Evolutionary conservation across 169 alveolate species (phyloP).

Genomic region (Cyclospora cayetanensis): DNA sequence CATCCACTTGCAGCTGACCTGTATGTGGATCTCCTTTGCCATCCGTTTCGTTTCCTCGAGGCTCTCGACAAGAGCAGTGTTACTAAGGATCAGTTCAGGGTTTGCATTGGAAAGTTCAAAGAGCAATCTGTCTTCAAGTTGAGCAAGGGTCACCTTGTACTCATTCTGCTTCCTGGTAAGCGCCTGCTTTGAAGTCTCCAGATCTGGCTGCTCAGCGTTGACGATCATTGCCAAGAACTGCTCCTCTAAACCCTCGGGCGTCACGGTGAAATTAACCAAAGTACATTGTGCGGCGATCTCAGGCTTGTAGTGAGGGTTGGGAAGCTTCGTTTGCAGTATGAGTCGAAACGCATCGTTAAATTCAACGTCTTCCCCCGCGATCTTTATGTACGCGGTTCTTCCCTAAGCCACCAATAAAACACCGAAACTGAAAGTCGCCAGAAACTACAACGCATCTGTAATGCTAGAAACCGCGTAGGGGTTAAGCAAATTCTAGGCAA

Average conservation of each 20-base stretch:
- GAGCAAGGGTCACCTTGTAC: slow-evolving; percentile 91
- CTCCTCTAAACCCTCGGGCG: slow-evolving; percentile 97
- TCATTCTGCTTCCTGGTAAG: slow-evolving; percentile 94
- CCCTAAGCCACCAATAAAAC: slow-evolving; percentile 30
- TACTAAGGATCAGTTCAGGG: slow-evolving; percentile 93
- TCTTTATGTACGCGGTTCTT: slow-evolving; percentile 80
- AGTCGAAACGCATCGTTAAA: slow-evolving; percentile 90
- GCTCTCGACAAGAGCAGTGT: slow-evolving; percentile 92
- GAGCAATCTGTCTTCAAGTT: slow-evolving; percentile 93
- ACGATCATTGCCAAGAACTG: slow-evolving; percentile 93
- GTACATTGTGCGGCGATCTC: slow-evolving; percentile 98
- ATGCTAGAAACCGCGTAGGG: too few species aligned
- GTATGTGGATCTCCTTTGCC: slow-evolving; percentile 91
- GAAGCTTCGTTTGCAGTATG: slow-evolving; percentile 93
- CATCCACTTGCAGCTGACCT: too few species aligned
- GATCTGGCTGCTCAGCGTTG: slow-evolving; percentile 95
- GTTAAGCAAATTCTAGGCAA: too few species aligned
- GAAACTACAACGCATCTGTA: too few species aligned
- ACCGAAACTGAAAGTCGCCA: too few species aligned
- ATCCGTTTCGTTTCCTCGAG: slow-evolving; percentile 93
- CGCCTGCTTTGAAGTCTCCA: slow-evolving; percentile 94
- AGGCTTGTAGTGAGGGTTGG: slow-evolving; percentile 97
- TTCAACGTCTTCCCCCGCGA: slow-evolving; percentile 92
- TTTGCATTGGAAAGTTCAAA: slow-evolving; percentile 95
- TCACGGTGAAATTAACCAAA: slow-evolving; percentile 95